These are phyloP conservation scores for Ogataea thermomethanolica DNA, from an alignment of 805 yeast species.

Conservation along the genomic window DNA sequence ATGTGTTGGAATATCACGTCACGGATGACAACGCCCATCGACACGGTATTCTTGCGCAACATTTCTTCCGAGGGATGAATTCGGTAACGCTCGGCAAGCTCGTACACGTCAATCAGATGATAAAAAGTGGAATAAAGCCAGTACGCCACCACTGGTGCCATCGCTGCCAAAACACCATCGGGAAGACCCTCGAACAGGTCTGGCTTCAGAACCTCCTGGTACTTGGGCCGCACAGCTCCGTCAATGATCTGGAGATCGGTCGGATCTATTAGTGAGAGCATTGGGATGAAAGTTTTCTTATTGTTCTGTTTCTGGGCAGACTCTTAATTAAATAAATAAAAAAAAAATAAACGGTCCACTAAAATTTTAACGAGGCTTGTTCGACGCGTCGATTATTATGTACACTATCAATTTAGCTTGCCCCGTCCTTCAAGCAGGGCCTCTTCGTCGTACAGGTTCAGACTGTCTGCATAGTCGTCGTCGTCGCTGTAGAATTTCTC, in stretches of 20 bases:
- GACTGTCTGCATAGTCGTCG: conserved; percentile 19
- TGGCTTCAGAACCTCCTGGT: conserved; percentile 31
- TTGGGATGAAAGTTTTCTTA: background rate
- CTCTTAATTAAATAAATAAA: background rate
- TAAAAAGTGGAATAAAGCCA: conserved; percentile 77
- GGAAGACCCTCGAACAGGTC: conserved; percentile 56
- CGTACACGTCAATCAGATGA: conserved; percentile 68
- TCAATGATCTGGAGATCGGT: conserved; percentile 25
- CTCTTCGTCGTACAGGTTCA: conserved; percentile 31
- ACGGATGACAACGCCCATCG: conserved; percentile 61
- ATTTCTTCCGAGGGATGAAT: conserved; percentile 93
- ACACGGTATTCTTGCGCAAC: conserved; percentile 67
- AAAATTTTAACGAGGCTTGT: background rate
- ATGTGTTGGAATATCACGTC: conserved; percentile 86
- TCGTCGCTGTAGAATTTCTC: conserved; percentile 23
- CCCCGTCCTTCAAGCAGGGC: conserved; percentile 18
- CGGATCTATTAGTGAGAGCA: conserved; percentile 10
- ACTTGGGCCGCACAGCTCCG: conserved; percentile 28
- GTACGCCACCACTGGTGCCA: conserved; percentile 76
- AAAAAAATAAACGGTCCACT: conserved; percentile 1
- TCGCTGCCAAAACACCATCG: conserved; percentile 69
- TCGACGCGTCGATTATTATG: conserved; percentile 10
- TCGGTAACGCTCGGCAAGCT: conserved; percentile 77
- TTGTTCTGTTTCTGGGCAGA: conserved; percentile 5
- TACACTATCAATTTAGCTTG: conserved; percentile 5